Conservation (phyloP, 2,329 filamentous ascomycete genomes). For the Trichoderma hamatum region DNA sequence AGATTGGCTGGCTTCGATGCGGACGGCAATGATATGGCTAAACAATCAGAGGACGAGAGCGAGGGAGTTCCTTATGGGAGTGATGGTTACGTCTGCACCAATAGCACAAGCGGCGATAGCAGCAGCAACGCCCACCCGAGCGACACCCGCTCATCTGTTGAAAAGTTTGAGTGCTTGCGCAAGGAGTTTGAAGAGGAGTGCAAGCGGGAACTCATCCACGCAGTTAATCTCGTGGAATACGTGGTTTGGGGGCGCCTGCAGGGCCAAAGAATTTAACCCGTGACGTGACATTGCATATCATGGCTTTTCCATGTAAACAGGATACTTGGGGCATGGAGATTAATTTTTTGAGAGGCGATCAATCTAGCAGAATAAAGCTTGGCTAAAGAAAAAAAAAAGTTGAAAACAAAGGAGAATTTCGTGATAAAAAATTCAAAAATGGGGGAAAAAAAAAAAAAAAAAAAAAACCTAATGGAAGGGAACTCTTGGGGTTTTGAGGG, state of each 20-base stretch:
- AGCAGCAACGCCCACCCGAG: neutral
- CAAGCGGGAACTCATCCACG: neutral
- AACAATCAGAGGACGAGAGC: neutral
- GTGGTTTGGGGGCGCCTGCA: neutral
- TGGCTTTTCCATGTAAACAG: neutral
- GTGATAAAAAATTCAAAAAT: neutral
- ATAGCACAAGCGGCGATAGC: neutral
- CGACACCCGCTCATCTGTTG: neutral
- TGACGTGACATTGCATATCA: neutral
- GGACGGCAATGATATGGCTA: neutral
- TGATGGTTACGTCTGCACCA: neutral
- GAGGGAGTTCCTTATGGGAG: neutral
- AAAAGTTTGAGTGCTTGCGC: neutral
- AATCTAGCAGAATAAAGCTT: neutral
- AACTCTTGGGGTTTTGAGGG: neutral
- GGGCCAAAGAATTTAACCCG: neutral
- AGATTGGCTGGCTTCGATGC: neutral
- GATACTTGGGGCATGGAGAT: neutral
- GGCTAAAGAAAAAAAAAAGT: neutral
- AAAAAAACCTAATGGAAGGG: neutral
- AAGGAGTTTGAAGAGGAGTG: neutral
- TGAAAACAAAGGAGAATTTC: neutral
- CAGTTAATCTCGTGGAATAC: neutral
- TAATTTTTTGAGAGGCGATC: neutral
- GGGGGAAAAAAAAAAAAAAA: neutral